phyloP scores from a whole-genome alignment of 2,329 filamentous ascomycete genomes.

The Fusarium metavorans region DNA sequence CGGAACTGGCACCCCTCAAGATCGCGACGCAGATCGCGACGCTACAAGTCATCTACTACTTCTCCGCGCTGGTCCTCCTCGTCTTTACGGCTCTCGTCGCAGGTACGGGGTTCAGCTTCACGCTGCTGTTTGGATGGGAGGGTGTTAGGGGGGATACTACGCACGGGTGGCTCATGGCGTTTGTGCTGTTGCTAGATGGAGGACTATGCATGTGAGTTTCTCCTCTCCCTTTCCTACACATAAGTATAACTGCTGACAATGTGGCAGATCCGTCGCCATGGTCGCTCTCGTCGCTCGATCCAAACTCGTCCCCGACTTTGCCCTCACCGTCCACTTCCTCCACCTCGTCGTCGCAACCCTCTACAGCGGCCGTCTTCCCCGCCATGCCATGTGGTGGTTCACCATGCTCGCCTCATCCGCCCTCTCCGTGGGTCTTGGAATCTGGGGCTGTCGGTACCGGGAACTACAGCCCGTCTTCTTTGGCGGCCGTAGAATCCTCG shows the following conservation, averaged over 20 bases:
- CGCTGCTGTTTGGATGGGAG: slow-evolving; percentile 69
- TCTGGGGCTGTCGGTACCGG: slow-evolving; percentile 92
- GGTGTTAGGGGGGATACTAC: slow-evolving; percentile 71
- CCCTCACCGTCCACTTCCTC: slow-evolving; percentile 86
- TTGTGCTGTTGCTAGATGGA: slow-evolving; percentile 69
- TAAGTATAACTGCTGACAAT: slow-evolving; percentile 14
- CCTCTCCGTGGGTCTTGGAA: slow-evolving; percentile 71
- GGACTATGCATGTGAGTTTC: slow-evolving; percentile 62
- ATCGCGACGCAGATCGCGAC: slow-evolving; percentile 70
- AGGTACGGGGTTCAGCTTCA: slow-evolving; percentile 65
- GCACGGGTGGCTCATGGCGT: slow-evolving; percentile 69
- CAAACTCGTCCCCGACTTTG: slow-evolving; percentile 96
- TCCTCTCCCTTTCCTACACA: neutral
- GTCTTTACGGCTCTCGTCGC: slow-evolving; percentile 70
- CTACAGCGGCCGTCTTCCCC: slow-evolving; percentile 82
- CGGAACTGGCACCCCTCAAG: slow-evolving; percentile 70
- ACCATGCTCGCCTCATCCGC: slow-evolving; percentile 62
- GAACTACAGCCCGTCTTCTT: slow-evolving; percentile 92
- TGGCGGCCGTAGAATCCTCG: slow-evolving; percentile 66
- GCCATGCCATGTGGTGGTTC: slow-evolving; percentile 88
- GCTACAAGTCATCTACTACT: slow-evolving; percentile 69
- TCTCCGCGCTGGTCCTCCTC: slow-evolving; percentile 62
- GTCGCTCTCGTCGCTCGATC: slow-evolving; percentile 86
- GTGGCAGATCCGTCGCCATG: slow-evolving; percentile 80
- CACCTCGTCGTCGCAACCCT: slow-evolving; percentile 83